These are phyloP conservation scores for Calcarisporium arbuscula DNA, from an alignment of 2,329 filamentous ascomycete species.

Conservation along the genomic window DNA sequence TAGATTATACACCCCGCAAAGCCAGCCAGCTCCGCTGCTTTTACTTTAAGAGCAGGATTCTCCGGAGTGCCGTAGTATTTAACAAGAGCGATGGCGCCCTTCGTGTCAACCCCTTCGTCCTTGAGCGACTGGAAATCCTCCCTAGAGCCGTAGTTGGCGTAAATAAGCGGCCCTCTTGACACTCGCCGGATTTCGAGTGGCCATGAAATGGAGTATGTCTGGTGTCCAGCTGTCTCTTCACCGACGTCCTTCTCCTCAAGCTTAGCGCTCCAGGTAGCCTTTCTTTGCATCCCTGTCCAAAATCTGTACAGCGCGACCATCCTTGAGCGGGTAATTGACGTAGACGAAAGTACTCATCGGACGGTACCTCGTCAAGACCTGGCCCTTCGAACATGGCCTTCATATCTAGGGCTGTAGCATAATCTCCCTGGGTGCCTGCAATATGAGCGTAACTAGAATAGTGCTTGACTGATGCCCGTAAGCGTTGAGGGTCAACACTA, in stretches of 20 bases:
- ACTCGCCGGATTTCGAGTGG: no score
- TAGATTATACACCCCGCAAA: slow-evolving; percentile 87
- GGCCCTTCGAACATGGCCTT: slow-evolving; percentile 67
- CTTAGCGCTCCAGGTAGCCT: slow-evolving; percentile 67
- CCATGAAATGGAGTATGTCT: slow-evolving; percentile 75
- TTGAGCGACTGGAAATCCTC: slow-evolving; percentile 73
- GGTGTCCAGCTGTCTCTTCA: slow-evolving; percentile 53
- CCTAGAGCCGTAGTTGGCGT: slow-evolving; percentile 83
- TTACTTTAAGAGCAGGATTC: slow-evolving; percentile 76
- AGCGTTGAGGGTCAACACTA: slow-evolving; percentile 61
- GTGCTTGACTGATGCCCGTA: slow-evolving; percentile 68
- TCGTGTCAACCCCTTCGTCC: slow-evolving; percentile 64
- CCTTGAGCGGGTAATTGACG: slow-evolving; percentile 78
- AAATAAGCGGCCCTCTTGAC: slow-evolving; percentile 81
- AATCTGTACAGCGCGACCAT: slow-evolving; percentile 75
- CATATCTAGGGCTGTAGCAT: slow-evolving; percentile 77
- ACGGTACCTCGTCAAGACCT: slow-evolving; percentile 66
- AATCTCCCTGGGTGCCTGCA: slow-evolving; percentile 91
- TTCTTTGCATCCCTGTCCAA: slow-evolving; percentile 57
- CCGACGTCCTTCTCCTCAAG: slow-evolving; percentile 74
- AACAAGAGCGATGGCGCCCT: slow-evolving; percentile 78
- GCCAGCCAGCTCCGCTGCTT: slow-evolving; percentile 80
- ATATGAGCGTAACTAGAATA: slow-evolving; percentile 83
- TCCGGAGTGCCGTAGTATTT: slow-evolving; percentile 69
- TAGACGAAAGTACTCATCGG: slow-evolving; percentile 84